Conservation (phyloP, 2,329 filamentous ascomycete species). For the Apiospora rasikravindrae region DNA sequence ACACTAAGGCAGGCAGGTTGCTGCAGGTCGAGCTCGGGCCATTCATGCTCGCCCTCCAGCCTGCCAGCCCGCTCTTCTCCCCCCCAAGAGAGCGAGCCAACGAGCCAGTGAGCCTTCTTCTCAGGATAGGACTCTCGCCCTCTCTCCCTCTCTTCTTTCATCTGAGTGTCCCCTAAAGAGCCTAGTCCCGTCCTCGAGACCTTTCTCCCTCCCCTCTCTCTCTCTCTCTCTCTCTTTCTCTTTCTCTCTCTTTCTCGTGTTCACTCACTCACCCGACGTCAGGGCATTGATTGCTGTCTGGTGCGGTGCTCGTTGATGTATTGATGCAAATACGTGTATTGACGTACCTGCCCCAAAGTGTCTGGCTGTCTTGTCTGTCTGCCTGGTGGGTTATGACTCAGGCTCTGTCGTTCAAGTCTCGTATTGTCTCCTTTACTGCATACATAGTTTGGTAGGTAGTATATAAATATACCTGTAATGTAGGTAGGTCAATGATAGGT, state of each 20-base stretch:
- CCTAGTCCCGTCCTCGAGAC: constrained; percentile 1
- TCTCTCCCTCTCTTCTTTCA: not conserved
- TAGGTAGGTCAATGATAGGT: no score
- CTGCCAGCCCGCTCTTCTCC: not conserved
- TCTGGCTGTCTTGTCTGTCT: no score
- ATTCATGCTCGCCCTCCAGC: not conserved
- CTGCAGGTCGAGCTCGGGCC: constrained; percentile 8
- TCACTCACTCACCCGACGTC: not conserved
- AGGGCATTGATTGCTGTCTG: not conserved
- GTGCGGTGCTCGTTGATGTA: no score
- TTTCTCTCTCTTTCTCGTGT: not conserved
- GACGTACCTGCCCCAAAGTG: not conserved
- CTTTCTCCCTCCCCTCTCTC: not conserved
- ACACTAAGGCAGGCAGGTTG: constrained; percentile 12
- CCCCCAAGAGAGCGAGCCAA: no score
- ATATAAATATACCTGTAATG: no score
- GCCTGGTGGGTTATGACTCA: not conserved
- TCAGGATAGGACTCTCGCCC: not conserved
- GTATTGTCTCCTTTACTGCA: not conserved
- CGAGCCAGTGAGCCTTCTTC: not conserved
- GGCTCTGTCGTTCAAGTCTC: not conserved
- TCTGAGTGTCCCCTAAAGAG: not conserved
- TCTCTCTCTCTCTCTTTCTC: no score
- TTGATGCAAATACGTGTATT: not conserved
- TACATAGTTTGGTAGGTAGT: not conserved